Evolutionary conservation across 2,329 filamentous ascomycete species (phyloP), one percentile per base, ranked within the genome.

Genomic region (Talaromyces sp.): DNA sequence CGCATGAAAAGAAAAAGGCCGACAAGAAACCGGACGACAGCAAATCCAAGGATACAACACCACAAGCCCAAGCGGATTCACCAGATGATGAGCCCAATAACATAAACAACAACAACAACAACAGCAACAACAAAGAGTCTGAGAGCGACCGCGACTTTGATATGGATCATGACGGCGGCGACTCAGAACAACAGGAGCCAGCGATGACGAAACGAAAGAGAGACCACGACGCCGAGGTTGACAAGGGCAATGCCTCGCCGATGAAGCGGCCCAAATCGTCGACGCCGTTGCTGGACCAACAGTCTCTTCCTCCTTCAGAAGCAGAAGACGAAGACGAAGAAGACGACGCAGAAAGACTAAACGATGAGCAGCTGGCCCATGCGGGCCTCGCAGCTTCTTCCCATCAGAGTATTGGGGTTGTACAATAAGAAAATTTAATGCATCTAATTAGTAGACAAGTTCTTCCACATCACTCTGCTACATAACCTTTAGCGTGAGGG

Each of bases 1-100:
- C 83, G 64, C 84, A 87, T 65, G 87, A 93, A 66, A 86, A 87
- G 73, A 84, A 84, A 64, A 89, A 86, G 70, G 79, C 81, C 1
- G 82, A 81, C 65, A 78, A 73, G 66, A 78, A 73, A 64, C 71
- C 65, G 65, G 63, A 65, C 55, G 61, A 60, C n/a, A 65, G 70
- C 58, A 56, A 65, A 23, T 67, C 68, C 55, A 55, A 66, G 23
- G 65, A 67, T 27, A 71, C 67, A 60, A 61, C 60, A 34, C 61
- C 63, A 6, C 61, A 56, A 33, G 61, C 61, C 5, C 60, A 52
- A 28, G 68, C 66, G 42, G 67, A 61, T 16, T 61, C 64, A 33
- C 63, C 61, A 3, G 64, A 66, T 40, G 68, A 64, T 44, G 44
- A 47, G 4, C 16, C 7, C 9, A 62, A 66, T 28, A 65, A 63